phyloP scores from a whole-genome alignment of 2,329 filamentous ascomycete genomes.

The Aspergillus costaricaensis region DNA sequence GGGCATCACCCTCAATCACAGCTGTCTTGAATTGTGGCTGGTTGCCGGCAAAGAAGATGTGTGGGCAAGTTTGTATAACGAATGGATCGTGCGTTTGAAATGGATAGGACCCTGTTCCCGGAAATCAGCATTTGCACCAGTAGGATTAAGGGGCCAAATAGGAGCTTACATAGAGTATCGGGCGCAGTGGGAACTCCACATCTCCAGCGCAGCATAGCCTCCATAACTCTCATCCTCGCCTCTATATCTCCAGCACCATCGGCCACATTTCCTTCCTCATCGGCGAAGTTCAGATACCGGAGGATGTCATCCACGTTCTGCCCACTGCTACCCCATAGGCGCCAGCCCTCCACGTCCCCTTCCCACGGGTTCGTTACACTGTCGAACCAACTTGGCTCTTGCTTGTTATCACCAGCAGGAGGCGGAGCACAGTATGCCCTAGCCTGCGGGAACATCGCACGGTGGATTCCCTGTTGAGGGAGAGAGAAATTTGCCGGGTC shows the following conservation, averaged over 20 bases:
- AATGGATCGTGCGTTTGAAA: constrained; percentile 94
- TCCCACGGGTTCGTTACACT: constrained; percentile 92
- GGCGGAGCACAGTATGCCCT: constrained; percentile 62
- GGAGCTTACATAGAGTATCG: constrained; percentile 81
- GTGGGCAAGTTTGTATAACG: constrained; percentile 79
- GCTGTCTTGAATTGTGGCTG: constrained; percentile 77
- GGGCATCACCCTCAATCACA: constrained; percentile 58
- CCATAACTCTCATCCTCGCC: constrained; percentile 84
- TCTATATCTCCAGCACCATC: constrained; percentile 54
- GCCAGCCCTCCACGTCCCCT: constrained; percentile 86
- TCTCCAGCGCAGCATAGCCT: constrained; percentile 89
- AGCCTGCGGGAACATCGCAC: constrained; percentile 82
- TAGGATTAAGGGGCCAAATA: background rate
- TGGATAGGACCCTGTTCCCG: constrained; percentile 77
- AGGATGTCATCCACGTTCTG: constrained; percentile 94
- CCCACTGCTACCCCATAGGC: constrained; percentile 80
- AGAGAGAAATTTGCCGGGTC: constrained; percentile 89
- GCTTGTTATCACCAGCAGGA: constrained; percentile 33
- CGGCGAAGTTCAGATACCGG: constrained; percentile 71
- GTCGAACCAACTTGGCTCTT: constrained; percentile 74
- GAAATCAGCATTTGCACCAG: constrained; percentile 14
- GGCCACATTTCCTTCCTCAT: constrained; percentile 28
- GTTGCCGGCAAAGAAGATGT: constrained; percentile 87
- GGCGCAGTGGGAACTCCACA: constrained; percentile 90
- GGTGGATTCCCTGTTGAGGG: constrained; percentile 90